Conservation (phyloP, 352 stramenopile genomes). For the Pelagophyceae sp. region DNA sequence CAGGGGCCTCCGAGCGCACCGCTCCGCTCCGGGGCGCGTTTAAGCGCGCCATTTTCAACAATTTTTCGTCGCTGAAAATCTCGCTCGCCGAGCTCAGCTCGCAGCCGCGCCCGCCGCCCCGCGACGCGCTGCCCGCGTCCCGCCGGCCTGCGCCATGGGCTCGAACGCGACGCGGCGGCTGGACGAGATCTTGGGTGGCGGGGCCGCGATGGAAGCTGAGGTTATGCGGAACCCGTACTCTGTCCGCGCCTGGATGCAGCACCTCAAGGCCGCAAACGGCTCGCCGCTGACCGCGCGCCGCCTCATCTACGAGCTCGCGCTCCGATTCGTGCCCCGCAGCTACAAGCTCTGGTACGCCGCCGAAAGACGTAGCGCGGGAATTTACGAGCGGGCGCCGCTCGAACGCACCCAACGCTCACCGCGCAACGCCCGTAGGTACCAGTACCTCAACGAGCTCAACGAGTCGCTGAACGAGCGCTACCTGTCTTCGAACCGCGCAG, state of each 20-base stretch:
- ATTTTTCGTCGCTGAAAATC: too few relatives aligned
- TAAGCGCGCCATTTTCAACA: too few relatives aligned
- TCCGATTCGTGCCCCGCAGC: slow-evolving; percentile 68
- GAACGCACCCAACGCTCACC: too few relatives aligned
- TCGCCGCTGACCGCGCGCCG: slow-evolving; percentile 33
- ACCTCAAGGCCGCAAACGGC: slow-evolving; percentile 36
- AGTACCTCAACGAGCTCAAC: slow-evolving; percentile 49
- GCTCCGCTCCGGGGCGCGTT: too few relatives aligned
- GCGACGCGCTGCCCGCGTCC: neutral
- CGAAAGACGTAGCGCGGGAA: too few relatives aligned
- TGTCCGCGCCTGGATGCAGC: slow-evolving; percentile 66
- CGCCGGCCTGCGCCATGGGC: neutral
- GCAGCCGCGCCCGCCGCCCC: too few relatives aligned
- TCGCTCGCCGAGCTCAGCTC: too few relatives aligned
- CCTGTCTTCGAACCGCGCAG: slow-evolving; percentile 8
- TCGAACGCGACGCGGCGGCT: neutral
- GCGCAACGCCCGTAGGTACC: slow-evolving; percentile 4
- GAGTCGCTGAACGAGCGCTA: slow-evolving; percentile 32
- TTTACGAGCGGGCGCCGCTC: too few relatives aligned
- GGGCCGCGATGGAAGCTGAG: slow-evolving; percentile 58
- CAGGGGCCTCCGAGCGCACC: too few relatives aligned
- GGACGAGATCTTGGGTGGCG: neutral
- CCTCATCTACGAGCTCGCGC: slow-evolving; percentile 68
- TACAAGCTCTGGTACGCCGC: slow-evolving; percentile 89
- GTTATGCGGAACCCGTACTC: slow-evolving; percentile 64